These are phyloP conservation scores for Yarrowia deformans DNA, from an alignment of 805 yeast species.

Conservation along the genomic window DNA sequence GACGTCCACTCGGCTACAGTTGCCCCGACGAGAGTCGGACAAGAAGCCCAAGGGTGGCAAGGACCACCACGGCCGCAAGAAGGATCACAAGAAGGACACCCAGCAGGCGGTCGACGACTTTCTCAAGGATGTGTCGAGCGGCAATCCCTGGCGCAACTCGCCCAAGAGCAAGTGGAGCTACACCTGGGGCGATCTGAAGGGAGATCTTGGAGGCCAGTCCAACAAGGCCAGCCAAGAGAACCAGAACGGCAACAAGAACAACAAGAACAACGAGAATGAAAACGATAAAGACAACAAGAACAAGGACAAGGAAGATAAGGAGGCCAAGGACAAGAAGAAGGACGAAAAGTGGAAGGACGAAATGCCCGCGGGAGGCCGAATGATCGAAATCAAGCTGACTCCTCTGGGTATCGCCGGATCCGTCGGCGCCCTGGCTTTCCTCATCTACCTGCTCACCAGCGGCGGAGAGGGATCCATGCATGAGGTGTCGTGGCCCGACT, in stretches of 20 bases:
- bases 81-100: conserved; percentile 4
- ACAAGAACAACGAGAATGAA: conserved; percentile 10
- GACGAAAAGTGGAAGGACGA: conserved; percentile 37
- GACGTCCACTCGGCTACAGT: not conserved
- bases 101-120: conserved; percentile 19
- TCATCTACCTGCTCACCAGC: conserved; percentile 24
- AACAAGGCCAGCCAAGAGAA: not conserved
- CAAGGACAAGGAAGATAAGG: not conserved
- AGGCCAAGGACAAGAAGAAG: conserved; percentile 17
- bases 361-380: conserved; percentile 32
- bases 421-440: conserved; percentile 7
- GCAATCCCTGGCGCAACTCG: conserved; percentile 26
- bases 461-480: conserved; percentile 42
- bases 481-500: conserved; percentile 76
- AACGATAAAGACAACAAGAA: conserved; percentile 18
- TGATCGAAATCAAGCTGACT: conserved; percentile 28
- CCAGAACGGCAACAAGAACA: not conserved
- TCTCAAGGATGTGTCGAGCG: conserved; percentile 17
- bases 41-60: conserved; percentile 36
- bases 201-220: conserved; percentile 22
- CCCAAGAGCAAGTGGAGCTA: conserved; percentile 25
- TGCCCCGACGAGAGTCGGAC: conserved; percentile 31
- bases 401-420: conserved; percentile 39
- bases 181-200: conserved; percentile 38
- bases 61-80: not conserved